A percentile compares a stretch with the other conserved stretches of the same genome.
Evolutionary conservation across 2,329 filamentous ascomycete genomes (phyloP).

Genomic region (Microsporum ferrugineum): DNA sequence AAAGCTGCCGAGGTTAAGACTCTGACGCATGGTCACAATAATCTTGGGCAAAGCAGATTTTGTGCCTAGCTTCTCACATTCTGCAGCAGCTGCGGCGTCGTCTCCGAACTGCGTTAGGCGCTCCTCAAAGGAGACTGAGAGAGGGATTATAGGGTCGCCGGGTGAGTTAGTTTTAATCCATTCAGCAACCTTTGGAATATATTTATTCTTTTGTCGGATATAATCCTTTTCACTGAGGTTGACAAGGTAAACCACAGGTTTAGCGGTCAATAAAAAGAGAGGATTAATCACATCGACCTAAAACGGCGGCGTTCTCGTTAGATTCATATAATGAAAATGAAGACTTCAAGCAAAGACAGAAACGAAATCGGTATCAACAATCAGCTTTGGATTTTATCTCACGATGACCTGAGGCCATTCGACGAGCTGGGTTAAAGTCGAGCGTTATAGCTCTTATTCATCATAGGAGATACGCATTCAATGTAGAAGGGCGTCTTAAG

Average conservation of each 20-base stretch:
- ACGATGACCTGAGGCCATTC: constrained; percentile 77
- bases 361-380: constrained; percentile 13
- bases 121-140: constrained; percentile 89
- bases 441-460: constrained; percentile 95
- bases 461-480: constrained; percentile 46
- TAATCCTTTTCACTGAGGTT: constrained; percentile 97
- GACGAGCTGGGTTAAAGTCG: constrained; percentile 99
- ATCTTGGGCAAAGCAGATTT: constrained; percentile 88
- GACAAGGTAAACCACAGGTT: constrained; percentile 93
- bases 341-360: constrained; percentile 13
- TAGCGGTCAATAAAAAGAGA: constrained; percentile 85
- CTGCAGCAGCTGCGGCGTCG: constrained; percentile 65
- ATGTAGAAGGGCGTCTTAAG: constrained; percentile 12
- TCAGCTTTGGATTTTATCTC: constrained; percentile 78
- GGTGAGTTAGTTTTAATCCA: constrained; percentile 88
- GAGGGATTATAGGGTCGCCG: constrained; percentile 82
- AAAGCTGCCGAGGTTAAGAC: constrained; percentile 81
- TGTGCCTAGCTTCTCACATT: constrained; percentile 77
- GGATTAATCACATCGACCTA: constrained; percentile 97
- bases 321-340: constrained; percentile 6
- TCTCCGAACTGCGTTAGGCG: constrained; percentile 70
- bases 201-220: constrained; percentile 98
- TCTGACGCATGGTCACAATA: constrained; percentile 84
- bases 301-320: constrained; percentile 9
- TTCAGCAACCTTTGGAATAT: constrained; percentile 81